These are phyloP conservation scores for Lepidopterella palustris DNA, from an alignment of 495 filamentous ascomycete species.

Conservation along the genomic window DNA sequence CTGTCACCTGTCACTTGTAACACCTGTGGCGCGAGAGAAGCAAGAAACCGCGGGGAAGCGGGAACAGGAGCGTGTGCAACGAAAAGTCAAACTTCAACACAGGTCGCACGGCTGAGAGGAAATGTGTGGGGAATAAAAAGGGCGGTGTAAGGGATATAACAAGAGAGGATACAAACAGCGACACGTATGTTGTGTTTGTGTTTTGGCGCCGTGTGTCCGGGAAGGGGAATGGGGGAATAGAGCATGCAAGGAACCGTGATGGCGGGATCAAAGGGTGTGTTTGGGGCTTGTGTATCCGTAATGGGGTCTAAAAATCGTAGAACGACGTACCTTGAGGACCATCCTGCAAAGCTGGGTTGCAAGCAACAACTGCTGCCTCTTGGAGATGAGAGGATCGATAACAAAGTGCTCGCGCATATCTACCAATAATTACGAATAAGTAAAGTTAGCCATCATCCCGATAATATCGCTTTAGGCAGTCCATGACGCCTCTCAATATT, in stretches of 20 bases:
- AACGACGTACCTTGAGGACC: slow-evolving; percentile 85
- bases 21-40: neutral
- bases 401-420: slow-evolving; percentile 97
- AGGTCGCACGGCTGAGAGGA: too few relatives aligned
- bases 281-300: too few relatives aligned
- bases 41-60: neutral
- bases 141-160: neutral
- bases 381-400: slow-evolving; percentile 95
- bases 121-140: neutral
- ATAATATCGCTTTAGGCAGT: neutral
- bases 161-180: neutral
- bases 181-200: neutral
- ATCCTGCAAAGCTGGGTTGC: slow-evolving; percentile 97
- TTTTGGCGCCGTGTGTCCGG: neutral
- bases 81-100: too few relatives aligned
- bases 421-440: slow-evolving; percentile 22
- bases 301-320: too few relatives aligned
- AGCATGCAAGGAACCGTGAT: neutral
- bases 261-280: too few relatives aligned
- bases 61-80: neutral
- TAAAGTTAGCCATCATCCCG: slow-evolving; percentile 18
- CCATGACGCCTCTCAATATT: too few relatives aligned
- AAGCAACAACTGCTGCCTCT: slow-evolving; percentile 90
- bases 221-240: neutral
- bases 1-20: neutral